Evolutionary conservation across 179 eudicot genomes (phyloP).

Genomic region (Nepenthes alata): DNA sequence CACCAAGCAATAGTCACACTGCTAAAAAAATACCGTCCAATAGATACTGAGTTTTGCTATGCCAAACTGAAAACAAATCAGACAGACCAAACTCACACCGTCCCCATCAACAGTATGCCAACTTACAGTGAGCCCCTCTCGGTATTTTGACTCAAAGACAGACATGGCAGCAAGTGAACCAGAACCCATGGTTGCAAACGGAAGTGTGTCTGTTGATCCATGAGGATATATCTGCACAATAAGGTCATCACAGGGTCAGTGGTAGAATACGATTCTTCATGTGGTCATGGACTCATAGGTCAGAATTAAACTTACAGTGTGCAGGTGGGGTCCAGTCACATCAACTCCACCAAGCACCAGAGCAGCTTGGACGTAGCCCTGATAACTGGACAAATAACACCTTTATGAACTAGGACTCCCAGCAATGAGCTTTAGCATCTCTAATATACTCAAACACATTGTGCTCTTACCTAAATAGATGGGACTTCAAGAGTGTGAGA

Average conservation of each 20-base stretch:
- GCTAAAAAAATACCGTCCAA: neutral
- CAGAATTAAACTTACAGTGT: slow-evolving; percentile 50
- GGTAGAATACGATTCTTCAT: neutral
- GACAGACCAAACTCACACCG: neutral
- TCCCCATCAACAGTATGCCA: slow-evolving; percentile 1
- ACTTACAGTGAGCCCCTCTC: slow-evolving; percentile 85
- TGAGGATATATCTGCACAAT: slow-evolving; percentile 81
- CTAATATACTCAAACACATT: no score
- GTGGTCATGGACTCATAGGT: neutral
- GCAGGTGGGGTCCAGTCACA: slow-evolving; percentile 80
- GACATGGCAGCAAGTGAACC: slow-evolving; percentile 99
- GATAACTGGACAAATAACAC: slow-evolving; percentile 43
- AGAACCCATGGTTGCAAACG: slow-evolving; percentile 96
- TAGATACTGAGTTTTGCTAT: neutral
- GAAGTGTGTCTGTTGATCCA: slow-evolving; percentile 91
- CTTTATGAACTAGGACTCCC: neutral
- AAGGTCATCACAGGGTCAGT: slow-evolving; percentile 4
- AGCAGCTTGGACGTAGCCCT: slow-evolving; percentile 89
- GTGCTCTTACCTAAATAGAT: slow-evolving; percentile 57
- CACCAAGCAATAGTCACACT: no score
- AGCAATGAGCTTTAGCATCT: neutral
- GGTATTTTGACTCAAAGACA: slow-evolving; percentile 75
- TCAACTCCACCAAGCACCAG: slow-evolving; percentile 88
- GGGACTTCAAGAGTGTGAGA: slow-evolving; percentile 72
- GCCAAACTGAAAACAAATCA: neutral